Conservation (phyloP, 2,329 filamentous ascomycete genomes). For the Alternaria metachromatica region DNA sequence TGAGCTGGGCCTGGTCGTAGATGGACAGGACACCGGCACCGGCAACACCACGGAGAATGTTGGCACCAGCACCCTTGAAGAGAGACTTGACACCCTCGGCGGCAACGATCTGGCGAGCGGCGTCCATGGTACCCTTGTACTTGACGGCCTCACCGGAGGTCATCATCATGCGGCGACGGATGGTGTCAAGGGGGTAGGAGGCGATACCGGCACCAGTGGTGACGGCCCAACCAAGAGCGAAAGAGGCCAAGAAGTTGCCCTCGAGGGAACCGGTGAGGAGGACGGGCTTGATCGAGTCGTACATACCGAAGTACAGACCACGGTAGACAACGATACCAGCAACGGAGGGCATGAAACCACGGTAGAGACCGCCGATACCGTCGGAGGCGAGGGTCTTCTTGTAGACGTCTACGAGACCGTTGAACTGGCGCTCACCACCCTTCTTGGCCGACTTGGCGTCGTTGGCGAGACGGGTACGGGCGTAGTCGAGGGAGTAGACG, state of each 20-base stretch:
- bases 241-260: slow-evolving; percentile 99
- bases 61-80: slow-evolving; percentile 99
- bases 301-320: slow-evolving; percentile 99
- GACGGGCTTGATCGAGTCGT: slow-evolving; percentile 99
- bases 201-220: slow-evolving; percentile 99
- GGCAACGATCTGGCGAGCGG: slow-evolving; percentile 90
- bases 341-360: slow-evolving; percentile 99
- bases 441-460: slow-evolving; percentile 98
- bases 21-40: slow-evolving; percentile 99
- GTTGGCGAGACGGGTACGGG: slow-evolving; percentile 99
- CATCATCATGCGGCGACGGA: slow-evolving; percentile 99
- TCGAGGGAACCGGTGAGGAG: slow-evolving; percentile 88
- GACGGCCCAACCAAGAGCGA: slow-evolving; percentile 97
- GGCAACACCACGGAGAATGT: slow-evolving; percentile 99
- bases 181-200: slow-evolving; percentile 99
- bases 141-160: slow-evolving; percentile 96
- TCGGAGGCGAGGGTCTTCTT: slow-evolving; percentile 99
- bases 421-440: slow-evolving; percentile 99
- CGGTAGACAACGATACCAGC: slow-evolving; percentile 99
- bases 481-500: slow-evolving; percentile 99
- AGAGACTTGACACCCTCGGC: slow-evolving; percentile 98
- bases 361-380: slow-evolving; percentile 99
- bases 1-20: slow-evolving; percentile 99
- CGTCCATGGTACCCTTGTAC: slow-evolving; percentile 97
- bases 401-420: slow-evolving; percentile 99